These are phyloP conservation scores for Trichothecium roseum DNA, from an alignment of 2,329 filamentous ascomycete genomes.

Conservation along the genomic window DNA sequence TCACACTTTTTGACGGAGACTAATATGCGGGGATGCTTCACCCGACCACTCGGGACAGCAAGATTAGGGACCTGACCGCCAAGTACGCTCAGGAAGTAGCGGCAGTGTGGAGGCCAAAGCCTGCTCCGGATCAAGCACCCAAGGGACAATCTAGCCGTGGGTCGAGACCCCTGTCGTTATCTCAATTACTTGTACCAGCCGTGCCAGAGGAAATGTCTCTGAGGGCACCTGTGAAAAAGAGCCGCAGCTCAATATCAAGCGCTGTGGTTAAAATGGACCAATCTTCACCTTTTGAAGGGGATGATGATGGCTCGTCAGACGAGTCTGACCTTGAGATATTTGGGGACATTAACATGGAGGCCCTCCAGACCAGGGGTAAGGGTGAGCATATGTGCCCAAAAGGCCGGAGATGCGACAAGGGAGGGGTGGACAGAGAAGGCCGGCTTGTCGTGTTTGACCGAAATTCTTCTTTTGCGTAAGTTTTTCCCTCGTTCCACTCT, in stretches of 20 bases:
- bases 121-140: no score
- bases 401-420: constrained; percentile 24
- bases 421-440: constrained; percentile 27
- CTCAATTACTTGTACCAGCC: no score
- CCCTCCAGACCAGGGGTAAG: constrained; percentile 27
- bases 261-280: no score
- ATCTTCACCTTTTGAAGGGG: no score
- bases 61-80: constrained; percentile 21
- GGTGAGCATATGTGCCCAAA: constrained; percentile 26
- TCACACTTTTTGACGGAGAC: no score
- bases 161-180: no score
- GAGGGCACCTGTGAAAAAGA: no score
- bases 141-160: no score
- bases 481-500: not conserved
- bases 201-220: no score
- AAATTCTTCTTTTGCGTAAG: constrained; percentile 29
- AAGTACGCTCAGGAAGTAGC: constrained; percentile 23
- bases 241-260: no score
- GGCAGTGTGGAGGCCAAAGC: constrained; percentile 18
- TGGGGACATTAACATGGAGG: constrained; percentile 25
- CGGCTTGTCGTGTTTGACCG: constrained; percentile 27
- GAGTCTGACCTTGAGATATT: constrained; percentile 25
- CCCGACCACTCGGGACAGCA: constrained; percentile 15
- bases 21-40: no score
- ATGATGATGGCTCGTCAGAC: constrained; percentile 20